Conservation (phyloP, 768 basidiomycete species). For the Phylloporus scabripes region DNA sequence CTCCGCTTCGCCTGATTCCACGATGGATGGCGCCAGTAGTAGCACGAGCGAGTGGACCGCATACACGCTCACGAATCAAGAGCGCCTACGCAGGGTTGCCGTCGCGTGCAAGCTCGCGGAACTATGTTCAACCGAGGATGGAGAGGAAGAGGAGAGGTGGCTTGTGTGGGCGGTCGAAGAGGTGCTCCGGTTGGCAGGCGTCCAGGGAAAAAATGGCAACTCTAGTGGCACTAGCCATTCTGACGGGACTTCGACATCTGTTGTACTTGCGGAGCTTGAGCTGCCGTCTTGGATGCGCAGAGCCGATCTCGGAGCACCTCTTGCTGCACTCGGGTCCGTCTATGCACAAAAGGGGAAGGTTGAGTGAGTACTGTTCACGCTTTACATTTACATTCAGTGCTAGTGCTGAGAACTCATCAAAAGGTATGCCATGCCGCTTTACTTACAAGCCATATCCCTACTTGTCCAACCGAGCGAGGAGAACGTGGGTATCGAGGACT, state of each 20-base stretch:
- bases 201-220: not conserved
- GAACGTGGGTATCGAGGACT: conserved; percentile 38
- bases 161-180: conserved; percentile 42
- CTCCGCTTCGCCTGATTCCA: not conserved
- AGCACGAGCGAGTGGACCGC: conserved; percentile 11
- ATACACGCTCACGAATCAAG: conserved; percentile 30
- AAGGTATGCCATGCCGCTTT: conserved; percentile 61
- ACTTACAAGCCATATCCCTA: conserved; percentile 59
- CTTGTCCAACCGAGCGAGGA: conserved; percentile 42
- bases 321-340: conserved; percentile 60
- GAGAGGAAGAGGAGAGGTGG: conserved; percentile 40
- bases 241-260: not conserved
- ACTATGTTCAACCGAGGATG: conserved; percentile 30
- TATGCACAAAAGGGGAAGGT: conserved; percentile 51
- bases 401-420: not conserved
- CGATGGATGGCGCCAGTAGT: not conserved
- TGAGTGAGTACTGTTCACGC: conserved; percentile 27
- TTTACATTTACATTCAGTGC: not conserved
- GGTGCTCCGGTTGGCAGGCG: conserved; percentile 28
- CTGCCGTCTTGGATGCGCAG: conserved; percentile 57
- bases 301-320: conserved; percentile 59
- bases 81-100: conserved; percentile 41
- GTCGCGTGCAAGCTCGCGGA: conserved; percentile 44
- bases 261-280: conserved; percentile 46
- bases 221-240: not conserved